A percentile compares a stretch with the other conserved stretches of the same genome.
Conservation (phyloP, 345 rosid genomes). For the Citrus inodora region DNA sequence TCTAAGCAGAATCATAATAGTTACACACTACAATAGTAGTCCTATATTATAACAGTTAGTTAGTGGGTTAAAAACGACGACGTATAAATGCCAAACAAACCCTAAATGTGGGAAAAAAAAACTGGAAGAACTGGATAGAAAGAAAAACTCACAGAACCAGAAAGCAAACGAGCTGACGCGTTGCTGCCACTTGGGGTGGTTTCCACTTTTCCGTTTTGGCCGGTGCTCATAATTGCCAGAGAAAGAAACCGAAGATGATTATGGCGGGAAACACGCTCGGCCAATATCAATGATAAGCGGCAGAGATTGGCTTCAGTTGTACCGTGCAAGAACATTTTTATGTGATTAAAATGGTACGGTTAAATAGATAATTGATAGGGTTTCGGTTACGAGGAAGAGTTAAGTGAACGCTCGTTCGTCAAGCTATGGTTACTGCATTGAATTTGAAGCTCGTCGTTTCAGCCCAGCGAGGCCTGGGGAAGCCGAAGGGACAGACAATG, state of each 20-base stretch:
- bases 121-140: neutral
- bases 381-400: neutral
- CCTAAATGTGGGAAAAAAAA: neutral
- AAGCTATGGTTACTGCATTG: neutral
- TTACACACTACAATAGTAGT: no score
- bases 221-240: neutral
- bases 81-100: neutral
- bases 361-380: neutral
- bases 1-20: neutral
- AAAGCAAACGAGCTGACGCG: neutral
- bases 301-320: neutral
- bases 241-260: conserved; percentile 3
- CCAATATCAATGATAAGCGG: neutral
- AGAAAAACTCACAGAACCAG: neutral
- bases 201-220: neutral
- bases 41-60: neutral
- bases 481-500: neutral
- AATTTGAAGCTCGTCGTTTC: neutral
- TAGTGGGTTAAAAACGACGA: neutral
- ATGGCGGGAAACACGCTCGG: neutral
- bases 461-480: neutral
- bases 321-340: neutral
- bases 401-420: neutral
- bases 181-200: neutral
- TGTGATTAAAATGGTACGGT: neutral